These are phyloP conservation scores for Citropsis articulata DNA, from an alignment of 345 rosid species.

Conservation along the genomic window DNA sequence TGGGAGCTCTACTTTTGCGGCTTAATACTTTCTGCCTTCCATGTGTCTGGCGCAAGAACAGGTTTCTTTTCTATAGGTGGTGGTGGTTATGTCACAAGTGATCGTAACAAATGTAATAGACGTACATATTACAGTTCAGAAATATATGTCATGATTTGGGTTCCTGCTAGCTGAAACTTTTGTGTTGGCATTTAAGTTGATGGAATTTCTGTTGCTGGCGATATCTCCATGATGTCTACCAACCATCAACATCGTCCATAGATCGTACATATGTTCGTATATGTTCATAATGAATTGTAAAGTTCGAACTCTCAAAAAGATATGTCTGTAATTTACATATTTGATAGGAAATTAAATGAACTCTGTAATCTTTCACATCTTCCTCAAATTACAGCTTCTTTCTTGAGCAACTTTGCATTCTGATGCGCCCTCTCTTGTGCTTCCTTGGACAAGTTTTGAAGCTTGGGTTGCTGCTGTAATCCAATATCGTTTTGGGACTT, in stretches of 20 bases:
- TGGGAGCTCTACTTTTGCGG: slow-evolving; percentile 26
- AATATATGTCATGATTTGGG: slow-evolving; percentile 13
- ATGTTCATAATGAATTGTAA: no score
- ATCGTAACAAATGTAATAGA: no score
- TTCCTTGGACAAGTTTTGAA: slow-evolving; percentile 25
- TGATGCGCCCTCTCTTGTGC: slow-evolving; percentile 29
- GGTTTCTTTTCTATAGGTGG: slow-evolving; percentile 28
- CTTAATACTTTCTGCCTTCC: slow-evolving; percentile 29
- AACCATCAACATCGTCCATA: slow-evolving; percentile 23
- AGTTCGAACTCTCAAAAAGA: no score
- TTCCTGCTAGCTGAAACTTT: slow-evolving; percentile 22
- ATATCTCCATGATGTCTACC: slow-evolving; percentile 21
- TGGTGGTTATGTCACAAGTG: no score
- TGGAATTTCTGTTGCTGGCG: slow-evolving; percentile 13
- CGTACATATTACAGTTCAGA: slow-evolving; percentile 15
- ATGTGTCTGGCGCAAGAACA: slow-evolving; percentile 16
- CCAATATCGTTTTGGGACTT: slow-evolving; percentile 24
- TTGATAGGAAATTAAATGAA: no score
- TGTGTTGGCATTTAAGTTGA: slow-evolving; percentile 7
- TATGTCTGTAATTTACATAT: no score
- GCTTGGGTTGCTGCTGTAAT: slow-evolving; percentile 21
- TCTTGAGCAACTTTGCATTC: slow-evolving; percentile 29
- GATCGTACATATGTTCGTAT: no score
- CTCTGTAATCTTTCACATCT: no score
- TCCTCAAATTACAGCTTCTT: slow-evolving; percentile 26